Evolutionary conservation across 495 filamentous ascomycete genomes (phyloP).

Genomic region (Podospora bellae-mahoneyi): DNA sequence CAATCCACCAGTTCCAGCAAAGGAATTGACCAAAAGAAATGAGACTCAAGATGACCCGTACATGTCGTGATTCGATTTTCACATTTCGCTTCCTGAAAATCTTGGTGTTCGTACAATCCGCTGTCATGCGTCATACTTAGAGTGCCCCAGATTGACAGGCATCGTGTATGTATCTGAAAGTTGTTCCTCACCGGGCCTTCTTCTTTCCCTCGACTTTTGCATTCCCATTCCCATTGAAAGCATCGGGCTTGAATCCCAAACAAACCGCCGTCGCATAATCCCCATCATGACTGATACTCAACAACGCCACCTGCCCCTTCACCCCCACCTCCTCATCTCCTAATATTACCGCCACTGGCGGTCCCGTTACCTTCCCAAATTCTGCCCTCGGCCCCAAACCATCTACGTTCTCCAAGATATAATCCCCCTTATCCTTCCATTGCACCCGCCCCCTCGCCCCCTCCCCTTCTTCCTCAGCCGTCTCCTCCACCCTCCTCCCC

Average conservation of each 20-base stretch:
- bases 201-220: too few relatives aligned
- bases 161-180: too few relatives aligned
- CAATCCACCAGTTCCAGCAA: too few relatives aligned
- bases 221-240: background rate
- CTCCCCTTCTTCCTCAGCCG: conserved; percentile 5
- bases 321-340: background rate
- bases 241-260: conserved; percentile 17
- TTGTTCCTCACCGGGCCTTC: too few relatives aligned
- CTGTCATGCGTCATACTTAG: too few relatives aligned
- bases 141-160: too few relatives aligned
- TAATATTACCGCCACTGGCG: background rate
- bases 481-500: conserved; percentile 3
- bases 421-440: background rate
- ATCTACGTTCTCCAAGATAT: background rate
- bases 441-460: background rate
- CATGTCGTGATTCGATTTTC: too few relatives aligned
- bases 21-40: too few relatives aligned
- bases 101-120: too few relatives aligned
- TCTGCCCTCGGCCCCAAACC: background rate
- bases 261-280: conserved; percentile 37
- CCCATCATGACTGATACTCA: conserved; percentile 42
- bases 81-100: too few relatives aligned
- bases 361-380: background rate
- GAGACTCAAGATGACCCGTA: too few relatives aligned
- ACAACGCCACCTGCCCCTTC: conserved; percentile 21